Evolutionary conservation across 2,329 filamentous ascomycete genomes (phyloP).

Genomic region (Stagonosporopsis rhizophila): DNA sequence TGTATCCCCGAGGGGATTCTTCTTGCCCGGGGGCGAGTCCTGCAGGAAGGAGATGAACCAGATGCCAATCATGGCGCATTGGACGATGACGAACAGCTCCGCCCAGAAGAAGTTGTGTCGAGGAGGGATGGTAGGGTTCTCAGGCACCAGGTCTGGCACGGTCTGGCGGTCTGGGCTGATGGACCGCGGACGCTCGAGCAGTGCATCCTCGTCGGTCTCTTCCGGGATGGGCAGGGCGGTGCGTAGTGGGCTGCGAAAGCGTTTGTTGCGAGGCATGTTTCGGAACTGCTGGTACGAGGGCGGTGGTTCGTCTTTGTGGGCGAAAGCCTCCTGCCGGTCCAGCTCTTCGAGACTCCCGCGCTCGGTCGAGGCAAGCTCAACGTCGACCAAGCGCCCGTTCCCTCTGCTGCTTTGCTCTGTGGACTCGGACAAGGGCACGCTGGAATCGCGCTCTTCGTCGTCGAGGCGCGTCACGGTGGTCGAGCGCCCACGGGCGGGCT

Average conservation of each 20-base stretch:
- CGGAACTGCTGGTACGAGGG: constrained; percentile 66
- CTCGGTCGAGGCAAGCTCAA: constrained; percentile 76
- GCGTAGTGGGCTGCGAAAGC: constrained; percentile 52
- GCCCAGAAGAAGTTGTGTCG: constrained; percentile 91
- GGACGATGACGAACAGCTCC: constrained; percentile 83
- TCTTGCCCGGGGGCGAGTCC: constrained; percentile 73
- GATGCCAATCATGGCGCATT: constrained; percentile 84
- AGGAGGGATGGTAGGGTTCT: constrained; percentile 50
- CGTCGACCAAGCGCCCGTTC: constrained; percentile 78
- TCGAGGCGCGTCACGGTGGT: constrained; percentile 42
- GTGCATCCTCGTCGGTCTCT: constrained; percentile 60
- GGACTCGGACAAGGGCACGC: constrained; percentile 51
- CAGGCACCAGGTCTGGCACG: constrained; percentile 64
- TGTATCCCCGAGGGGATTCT: constrained; percentile 83
- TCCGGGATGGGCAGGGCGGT: constrained; percentile 52
- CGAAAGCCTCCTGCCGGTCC: constrained; percentile 43
- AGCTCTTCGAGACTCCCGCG: constrained; percentile 54
- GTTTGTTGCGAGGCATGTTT: constrained; percentile 51
- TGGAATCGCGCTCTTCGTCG: constrained; percentile 50
- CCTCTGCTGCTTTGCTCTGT: constrained; percentile 60
- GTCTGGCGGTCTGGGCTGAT: constrained; percentile 60
- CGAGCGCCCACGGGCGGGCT: constrained; percentile 51
- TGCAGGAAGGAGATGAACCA: constrained; percentile 91
- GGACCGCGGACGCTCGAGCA: constrained; percentile 53
- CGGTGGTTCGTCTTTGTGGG: constrained; percentile 57